Base-by-base conservation (phyloP, 2,329 filamentous ascomycete genomes). In the Cordyceps cicadae region DNA sequence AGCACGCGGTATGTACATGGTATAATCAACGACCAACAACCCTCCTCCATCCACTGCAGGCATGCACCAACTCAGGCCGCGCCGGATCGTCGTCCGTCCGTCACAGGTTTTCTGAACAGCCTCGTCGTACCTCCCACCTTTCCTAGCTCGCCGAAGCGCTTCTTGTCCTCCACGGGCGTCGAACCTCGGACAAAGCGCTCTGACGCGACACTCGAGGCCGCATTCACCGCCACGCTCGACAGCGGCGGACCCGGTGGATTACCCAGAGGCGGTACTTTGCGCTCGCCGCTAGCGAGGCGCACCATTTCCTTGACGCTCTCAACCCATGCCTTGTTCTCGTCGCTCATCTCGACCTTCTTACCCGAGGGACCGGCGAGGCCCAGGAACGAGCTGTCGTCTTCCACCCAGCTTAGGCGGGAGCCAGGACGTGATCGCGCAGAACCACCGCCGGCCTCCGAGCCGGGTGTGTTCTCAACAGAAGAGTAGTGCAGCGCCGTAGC, bases 221-320 rank as follows among this genome's bases (percentile, higher is more conserved):
- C 55, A 41, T 41, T 58, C 45, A 32, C 48, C 26, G 56, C 26
- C 12, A 45, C 19, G 32, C 39, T 45, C 24, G 50, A 54, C 32
- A 61, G 57, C 46, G 46, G 51, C 37, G 55, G 55, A 19, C 53
- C 51, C 62, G 17, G 66, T 60, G 26, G 66, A 64, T n/a, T 68
- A 55, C 41, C 64, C 69, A 19, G 74, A 67, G 58, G 58, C 15
- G 58, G 58, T 21, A 71, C 64, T 55, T 72, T 73, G 53, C 74
- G 75, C 70, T 85, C 85, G 60, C 82, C 82, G 68, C 87, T 89
- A 63, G 85, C 88, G 52, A 86, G 80, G 62, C 87, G 83, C 46
- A 92, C 90, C 69, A 90, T 88, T 68, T 90, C 87, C 75, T 91
- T 87, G 76, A 94, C 88, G 63, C 86, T 89, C 71, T 92, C 87